Evolutionary conservation across 108 stramenopile genomes (phyloP).

Genomic region (Skeletonema costatum): DNA sequence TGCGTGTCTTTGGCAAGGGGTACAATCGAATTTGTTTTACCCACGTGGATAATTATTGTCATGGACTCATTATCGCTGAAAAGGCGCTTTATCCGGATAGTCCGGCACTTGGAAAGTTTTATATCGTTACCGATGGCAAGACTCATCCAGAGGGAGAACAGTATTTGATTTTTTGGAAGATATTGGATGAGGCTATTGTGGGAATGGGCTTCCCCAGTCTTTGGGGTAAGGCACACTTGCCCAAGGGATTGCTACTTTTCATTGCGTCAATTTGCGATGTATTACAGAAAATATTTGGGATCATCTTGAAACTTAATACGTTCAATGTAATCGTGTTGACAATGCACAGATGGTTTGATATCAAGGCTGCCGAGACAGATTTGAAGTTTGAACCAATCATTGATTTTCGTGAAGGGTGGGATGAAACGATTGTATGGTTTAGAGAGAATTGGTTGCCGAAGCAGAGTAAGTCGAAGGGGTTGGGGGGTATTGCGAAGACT

Average conservation of each 20-base stretch:
- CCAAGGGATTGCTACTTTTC: conserved; percentile 72
- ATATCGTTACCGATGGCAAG: conserved; percentile 95
- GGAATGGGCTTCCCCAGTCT: conserved; percentile 92
- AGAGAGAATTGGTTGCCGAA: conserved; percentile 90
- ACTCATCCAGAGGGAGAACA: conserved; percentile 61
- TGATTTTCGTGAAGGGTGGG: conserved; percentile 92
- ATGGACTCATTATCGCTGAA: conserved; percentile 91
- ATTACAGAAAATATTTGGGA: conserved; percentile 63
- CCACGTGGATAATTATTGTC: conserved; percentile 98
- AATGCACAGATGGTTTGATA: conserved; percentile 95
- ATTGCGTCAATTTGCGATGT: conserved; percentile 84
- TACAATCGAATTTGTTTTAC: conserved; percentile 90
- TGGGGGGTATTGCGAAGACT: conserved; percentile 34
- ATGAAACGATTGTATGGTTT: conserved; percentile 92
- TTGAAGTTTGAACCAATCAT: conserved; percentile 90
- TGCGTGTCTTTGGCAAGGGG: conserved; percentile 94
- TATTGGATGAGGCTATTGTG: conserved; percentile 84
- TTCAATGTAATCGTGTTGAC: conserved; percentile 95
- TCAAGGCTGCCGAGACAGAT: conserved; percentile 85
- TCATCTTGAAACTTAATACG: conserved; percentile 87
- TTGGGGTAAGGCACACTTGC: conserved; percentile 81
- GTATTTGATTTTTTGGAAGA: conserved; percentile 88
- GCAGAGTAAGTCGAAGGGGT: conserved; percentile 16
- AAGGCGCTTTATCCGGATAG: conserved; percentile 80
- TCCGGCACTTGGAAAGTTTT: conserved; percentile 93